phyloP scores from a whole-genome alignment of 163 green algal genomes.

The Prototheca stagnorum region DNA sequence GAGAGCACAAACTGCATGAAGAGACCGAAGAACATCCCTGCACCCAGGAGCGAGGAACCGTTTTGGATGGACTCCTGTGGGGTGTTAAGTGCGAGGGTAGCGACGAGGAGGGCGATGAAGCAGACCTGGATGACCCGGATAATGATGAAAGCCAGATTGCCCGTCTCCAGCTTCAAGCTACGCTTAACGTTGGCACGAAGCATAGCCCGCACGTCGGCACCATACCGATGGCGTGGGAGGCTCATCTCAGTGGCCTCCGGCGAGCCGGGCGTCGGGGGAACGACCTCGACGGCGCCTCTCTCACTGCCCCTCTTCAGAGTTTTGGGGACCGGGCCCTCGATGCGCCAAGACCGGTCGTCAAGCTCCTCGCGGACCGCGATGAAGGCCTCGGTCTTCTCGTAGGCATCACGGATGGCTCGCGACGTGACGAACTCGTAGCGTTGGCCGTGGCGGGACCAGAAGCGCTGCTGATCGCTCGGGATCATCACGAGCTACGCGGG shows the following conservation, averaged over 20 bases:
- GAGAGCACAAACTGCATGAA: neutral
- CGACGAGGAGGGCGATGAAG: constrained; percentile 30
- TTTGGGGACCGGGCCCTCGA: too few species aligned
- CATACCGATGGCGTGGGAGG: constrained; percentile 16
- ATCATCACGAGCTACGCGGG: too few species aligned
- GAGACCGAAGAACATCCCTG: constrained; percentile 29
- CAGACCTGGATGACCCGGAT: constrained; percentile 27
- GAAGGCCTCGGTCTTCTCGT: too few species aligned
- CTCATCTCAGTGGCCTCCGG: constrained; percentile 26
- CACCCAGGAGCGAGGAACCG: constrained; percentile 19
- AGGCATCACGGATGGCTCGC: neutral
- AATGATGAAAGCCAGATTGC: constrained; percentile 18
- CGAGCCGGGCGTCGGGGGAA: too few species aligned
- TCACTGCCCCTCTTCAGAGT: too few species aligned
- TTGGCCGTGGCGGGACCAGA: neutral
- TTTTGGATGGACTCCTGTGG: constrained; percentile 9
- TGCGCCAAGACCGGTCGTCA: too few species aligned
- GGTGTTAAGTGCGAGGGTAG: constrained; percentile 35
- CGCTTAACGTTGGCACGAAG: neutral
- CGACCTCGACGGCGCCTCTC: too few species aligned
- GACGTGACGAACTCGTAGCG: constrained; percentile 1
- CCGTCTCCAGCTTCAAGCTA: constrained; percentile 4
- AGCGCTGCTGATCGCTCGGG: constrained; percentile 18
- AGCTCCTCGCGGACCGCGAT: too few species aligned
- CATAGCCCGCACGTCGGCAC: too few species aligned